Evolutionary conservation across 129 eudicot species (phyloP).

Genomic region (Chrysanthemum lavandulifolium): DNA sequence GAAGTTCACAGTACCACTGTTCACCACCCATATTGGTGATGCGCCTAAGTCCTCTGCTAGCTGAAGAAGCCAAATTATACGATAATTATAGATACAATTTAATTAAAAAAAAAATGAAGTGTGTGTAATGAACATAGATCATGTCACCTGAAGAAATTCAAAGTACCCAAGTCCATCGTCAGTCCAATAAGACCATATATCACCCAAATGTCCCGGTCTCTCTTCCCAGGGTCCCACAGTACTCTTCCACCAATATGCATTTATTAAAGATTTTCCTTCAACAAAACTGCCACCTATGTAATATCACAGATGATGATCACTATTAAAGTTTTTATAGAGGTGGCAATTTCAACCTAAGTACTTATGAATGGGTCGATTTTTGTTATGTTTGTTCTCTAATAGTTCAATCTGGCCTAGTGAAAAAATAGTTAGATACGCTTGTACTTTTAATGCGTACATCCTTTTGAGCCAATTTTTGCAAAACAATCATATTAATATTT

Average conservation of each 20-base stretch:
- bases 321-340: slow-evolving; percentile 3
- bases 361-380: not conserved
- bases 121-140: slow-evolving; percentile 3
- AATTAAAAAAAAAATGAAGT: slow-evolving; percentile 6
- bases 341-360: not conserved
- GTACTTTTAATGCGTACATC: not conserved
- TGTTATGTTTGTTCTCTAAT: slow-evolving; percentile 3
- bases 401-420: not conserved
- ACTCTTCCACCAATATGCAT: slow-evolving; percentile 95
- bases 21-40: slow-evolving; percentile 89
- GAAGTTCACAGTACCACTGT: slow-evolving; percentile 54
- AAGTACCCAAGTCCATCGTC: slow-evolving; percentile 96
- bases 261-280: slow-evolving; percentile 74
- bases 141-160: slow-evolving; percentile 78
- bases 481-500: not conserved
- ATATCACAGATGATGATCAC: not conserved
- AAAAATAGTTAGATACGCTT: not conserved
- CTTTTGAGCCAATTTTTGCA: not conserved
- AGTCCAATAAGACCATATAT: slow-evolving; percentile 93
- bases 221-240: slow-evolving; percentile 93
- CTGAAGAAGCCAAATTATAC: slow-evolving; percentile 39
- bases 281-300: slow-evolving; percentile 81
- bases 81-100: not conserved
- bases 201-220: slow-evolving; percentile 93
- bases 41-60: slow-evolving; percentile 95